Evolutionary conservation across 148 eudicot species (phyloP), one percentile per base, ranked within the genome.

Genomic region (Spergularia marina): DNA sequence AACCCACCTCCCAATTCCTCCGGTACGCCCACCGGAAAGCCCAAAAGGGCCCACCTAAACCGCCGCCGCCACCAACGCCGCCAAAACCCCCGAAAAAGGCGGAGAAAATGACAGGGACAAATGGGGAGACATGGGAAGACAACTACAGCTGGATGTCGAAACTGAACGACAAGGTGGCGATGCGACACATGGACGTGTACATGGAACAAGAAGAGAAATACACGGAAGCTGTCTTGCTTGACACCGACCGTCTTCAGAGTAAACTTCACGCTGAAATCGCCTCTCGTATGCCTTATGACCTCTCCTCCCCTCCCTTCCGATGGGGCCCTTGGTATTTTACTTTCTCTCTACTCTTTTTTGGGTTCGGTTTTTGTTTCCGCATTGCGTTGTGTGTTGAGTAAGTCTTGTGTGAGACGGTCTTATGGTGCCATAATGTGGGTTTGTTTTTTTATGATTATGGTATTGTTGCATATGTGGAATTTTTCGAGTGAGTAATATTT

Each of bases 151-250:
- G 98, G 98, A 91, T 94, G 98, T 94, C 98, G 9, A 88, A 86
- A 82, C 81, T 91, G n/a, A 86, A 80, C 70, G 98, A 94, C 76
- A 91, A 85, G 65, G 98, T 94, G 2, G 90, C 97, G 1, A 94
- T 94, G 98, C 84, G 98, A 8, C 97, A 94, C 82, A 94, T 94
- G 98, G 97, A 91, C 67, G 85, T 94, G 9, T 89, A 85, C 78
- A 89, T 91, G 94, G 97, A 94, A 70, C 97, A 91, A 73, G 98
- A 94, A 78, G 97, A 94, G 85, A 94, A 94, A 83, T 94, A 94
- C 83, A 90, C 89, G 4, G 98, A 94, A 56, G 97, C 98, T 56
- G 89, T 94, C 58, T 81, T 94, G 88, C 77, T 82, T 13, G 93
- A 83, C 44, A 86, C 96, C 15, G 79, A 82, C 12, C 81, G 87